These are phyloP conservation scores for Metschnikowia colocasiae DNA, from an alignment of 805 yeast species.

Conservation along the genomic window DNA sequence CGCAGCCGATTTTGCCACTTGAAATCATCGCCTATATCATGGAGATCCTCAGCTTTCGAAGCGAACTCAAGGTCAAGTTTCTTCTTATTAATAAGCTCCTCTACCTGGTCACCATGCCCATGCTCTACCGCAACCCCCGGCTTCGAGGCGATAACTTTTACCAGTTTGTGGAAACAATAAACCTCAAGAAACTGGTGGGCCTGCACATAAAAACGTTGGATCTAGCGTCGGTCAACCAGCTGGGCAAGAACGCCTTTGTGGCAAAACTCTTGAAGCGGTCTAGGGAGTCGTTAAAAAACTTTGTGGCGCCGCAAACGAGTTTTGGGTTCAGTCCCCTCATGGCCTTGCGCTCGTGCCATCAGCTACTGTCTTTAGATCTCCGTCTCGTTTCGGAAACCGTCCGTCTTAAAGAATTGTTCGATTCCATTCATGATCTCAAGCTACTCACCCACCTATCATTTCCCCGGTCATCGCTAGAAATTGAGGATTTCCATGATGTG, in stretches of 20 bases:
- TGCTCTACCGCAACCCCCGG: constrained; percentile 60
- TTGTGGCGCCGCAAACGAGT: constrained; percentile 91
- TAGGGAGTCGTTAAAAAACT: constrained; percentile 56
- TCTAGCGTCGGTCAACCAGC: constrained; percentile 75
- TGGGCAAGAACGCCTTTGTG: constrained; percentile 88
- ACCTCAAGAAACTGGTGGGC: constrained; percentile 51
- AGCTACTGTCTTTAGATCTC: constrained; percentile 64
- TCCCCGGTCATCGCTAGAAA: constrained; percentile 80
- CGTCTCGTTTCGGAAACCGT: constrained; percentile 89
- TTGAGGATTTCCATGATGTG: constrained; percentile 51
- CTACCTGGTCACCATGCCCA: constrained; percentile 57
- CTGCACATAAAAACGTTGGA: constrained; percentile 63
- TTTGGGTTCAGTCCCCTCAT: constrained; percentile 88
- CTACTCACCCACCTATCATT: constrained; percentile 72
- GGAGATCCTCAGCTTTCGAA: constrained; percentile 26
- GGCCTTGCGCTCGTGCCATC: constrained; percentile 69
- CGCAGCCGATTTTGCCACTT: constrained; percentile 29
- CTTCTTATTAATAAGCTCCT: constrained; percentile 60
- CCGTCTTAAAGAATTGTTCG: constrained; percentile 73
- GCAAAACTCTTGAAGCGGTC: constrained; percentile 81
- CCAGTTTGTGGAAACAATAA: constrained; percentile 66
- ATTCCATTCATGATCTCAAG: constrained; percentile 61
- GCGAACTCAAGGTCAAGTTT: constrained; percentile 43
- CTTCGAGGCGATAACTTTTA: constrained; percentile 66
- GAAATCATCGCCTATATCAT: constrained; percentile 34